Evolutionary conservation across 495 filamentous ascomycete genomes (phyloP), one percentile per base, ranked within the genome.

Genomic region (Podospora anserina): DNA sequence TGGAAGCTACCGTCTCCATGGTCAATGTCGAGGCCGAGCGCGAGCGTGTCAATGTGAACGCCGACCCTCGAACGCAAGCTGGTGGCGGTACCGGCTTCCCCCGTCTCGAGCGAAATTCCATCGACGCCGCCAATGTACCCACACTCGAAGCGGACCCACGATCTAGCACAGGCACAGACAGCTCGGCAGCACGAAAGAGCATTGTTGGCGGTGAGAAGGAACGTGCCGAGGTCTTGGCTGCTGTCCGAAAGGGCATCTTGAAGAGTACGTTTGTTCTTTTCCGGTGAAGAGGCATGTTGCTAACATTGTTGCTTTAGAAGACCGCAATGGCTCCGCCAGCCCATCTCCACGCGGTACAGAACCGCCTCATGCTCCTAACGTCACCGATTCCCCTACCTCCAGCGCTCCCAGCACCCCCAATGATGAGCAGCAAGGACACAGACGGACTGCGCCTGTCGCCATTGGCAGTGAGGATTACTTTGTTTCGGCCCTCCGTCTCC

Each of bases 11-110:
- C 69, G 89, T 99, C 62, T 95, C 95, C 1, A 94, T 97, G 87
- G 88, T 99, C 60, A 99, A 91, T 26, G 92, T 94, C 30, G 95
- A 99, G 80, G 95, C 94, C 5, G 95, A 98, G 77, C 85, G 91
- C 23, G 91, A 95, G 67, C 90, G 86, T 69, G 90, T 93, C 58
- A 91, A 94, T 68, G 90, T 92, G 39, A 96, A 91, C 66, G 81
- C 85, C 2, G 87, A 95, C 69, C 84, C 88, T 19, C 85, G 85
- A 70, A 89, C 91, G 19, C 86, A 92, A 67, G 78, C 79, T 64
- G 89, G 88, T 57, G 90, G 91, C 30, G 91, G 88, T 23, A 94
- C 91, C n/a, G 90, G 91, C 0, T 95, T 93, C 72, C 93, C 95
- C 20, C 93, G 90, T 75, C 79, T 96, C n/a, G 93, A 97, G 78